These are phyloP conservation scores for Amorphotheca resinae DNA, from an alignment of 495 filamentous ascomycete species.

Conservation along the genomic window DNA sequence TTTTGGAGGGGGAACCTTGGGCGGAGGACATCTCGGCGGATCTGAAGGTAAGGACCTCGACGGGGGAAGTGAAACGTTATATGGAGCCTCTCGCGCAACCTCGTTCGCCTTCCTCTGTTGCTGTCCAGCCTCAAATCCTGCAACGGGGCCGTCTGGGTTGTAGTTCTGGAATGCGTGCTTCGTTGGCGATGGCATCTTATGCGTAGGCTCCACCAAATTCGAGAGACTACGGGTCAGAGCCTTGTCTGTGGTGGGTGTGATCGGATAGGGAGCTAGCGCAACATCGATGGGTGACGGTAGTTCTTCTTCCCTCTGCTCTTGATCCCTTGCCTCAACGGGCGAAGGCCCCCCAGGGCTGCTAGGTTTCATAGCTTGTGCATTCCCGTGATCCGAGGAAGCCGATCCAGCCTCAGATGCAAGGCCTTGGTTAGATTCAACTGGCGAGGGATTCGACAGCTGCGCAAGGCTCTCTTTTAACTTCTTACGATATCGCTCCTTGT, in stretches of 20 bases:
- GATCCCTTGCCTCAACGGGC: conserved; percentile 14
- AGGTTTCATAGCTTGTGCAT: background rate
- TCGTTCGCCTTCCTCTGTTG: conserved; percentile 23
- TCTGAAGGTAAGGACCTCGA: conserved; percentile 35
- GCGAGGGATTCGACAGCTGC: conserved; percentile 31
- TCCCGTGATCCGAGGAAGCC: conserved; percentile 5
- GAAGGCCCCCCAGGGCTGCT: conserved; percentile 11
- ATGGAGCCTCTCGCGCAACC: conserved; percentile 28
- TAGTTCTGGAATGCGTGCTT: conserved; percentile 40
- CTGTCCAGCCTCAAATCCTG: conserved; percentile 29
- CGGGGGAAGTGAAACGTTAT: conserved; percentile 32
- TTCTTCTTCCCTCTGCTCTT: conserved; percentile 3
- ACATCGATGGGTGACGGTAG: conserved; percentile 38
- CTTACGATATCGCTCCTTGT: conserved; percentile 88
- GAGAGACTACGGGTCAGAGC: background rate
- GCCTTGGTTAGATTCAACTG: conserved; percentile 19
- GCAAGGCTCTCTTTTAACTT: conserved; percentile 70
- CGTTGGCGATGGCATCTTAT: conserved; percentile 40
- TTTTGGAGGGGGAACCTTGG: conserved; percentile 17
- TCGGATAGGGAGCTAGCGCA: conserved; percentile 41
- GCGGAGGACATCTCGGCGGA: conserved; percentile 21
- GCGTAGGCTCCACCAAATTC: conserved; percentile 21
- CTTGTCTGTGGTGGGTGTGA: conserved; percentile 33
- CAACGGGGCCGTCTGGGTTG: conserved; percentile 36
- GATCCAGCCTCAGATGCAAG: conserved; percentile 14